Percentiles rank a stretch among this genome's conserved stretches.
Conservation (phyloP, 352 stramenopile species). For the Pythium dissimile region DNA sequence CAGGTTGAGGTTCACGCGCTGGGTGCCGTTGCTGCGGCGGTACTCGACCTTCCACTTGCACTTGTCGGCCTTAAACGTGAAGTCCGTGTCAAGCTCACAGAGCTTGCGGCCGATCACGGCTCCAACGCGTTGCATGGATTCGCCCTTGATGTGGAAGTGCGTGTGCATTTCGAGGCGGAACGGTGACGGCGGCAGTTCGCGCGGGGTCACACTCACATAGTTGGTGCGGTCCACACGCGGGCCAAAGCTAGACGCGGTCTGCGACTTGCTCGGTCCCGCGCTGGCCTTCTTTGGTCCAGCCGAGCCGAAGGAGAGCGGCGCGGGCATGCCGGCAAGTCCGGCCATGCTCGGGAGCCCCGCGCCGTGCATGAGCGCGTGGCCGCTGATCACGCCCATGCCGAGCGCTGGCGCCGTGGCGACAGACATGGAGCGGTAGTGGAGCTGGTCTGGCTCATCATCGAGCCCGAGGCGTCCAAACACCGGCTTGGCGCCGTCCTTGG, state of each 20-base stretch:
- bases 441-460: constrained; percentile 41
- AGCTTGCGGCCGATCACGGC: constrained; percentile 76
- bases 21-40: constrained; percentile 41
- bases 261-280: constrained; percentile 21
- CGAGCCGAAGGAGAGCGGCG: constrained; percentile 37
- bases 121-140: constrained; percentile 72
- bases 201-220: constrained; percentile 64
- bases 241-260: constrained; percentile 40
- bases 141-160: constrained; percentile 84
- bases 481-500: constrained; percentile 16
- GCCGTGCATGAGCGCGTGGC: constrained; percentile 25
- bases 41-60: constrained; percentile 89
- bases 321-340: constrained; percentile 27
- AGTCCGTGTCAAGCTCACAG: constrained; percentile 82
- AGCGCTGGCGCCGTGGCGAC: constrained; percentile 41
- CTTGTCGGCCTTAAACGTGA: constrained; percentile 81
- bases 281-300: constrained; percentile 35
- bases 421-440: constrained; percentile 58
- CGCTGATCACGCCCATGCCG: constrained; percentile 30
- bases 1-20: constrained; percentile 77
- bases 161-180: constrained; percentile 86
- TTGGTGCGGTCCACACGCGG: constrained; percentile 69
- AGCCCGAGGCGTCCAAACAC: constrained; percentile 37
- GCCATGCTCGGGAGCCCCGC: constrained; percentile 18
- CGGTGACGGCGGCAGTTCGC: constrained; percentile 64